Evolutionary conservation across 2,329 filamentous ascomycete genomes (phyloP), one percentile per base, ranked within the genome.

Genomic region (Fusarium goolgardi): DNA sequence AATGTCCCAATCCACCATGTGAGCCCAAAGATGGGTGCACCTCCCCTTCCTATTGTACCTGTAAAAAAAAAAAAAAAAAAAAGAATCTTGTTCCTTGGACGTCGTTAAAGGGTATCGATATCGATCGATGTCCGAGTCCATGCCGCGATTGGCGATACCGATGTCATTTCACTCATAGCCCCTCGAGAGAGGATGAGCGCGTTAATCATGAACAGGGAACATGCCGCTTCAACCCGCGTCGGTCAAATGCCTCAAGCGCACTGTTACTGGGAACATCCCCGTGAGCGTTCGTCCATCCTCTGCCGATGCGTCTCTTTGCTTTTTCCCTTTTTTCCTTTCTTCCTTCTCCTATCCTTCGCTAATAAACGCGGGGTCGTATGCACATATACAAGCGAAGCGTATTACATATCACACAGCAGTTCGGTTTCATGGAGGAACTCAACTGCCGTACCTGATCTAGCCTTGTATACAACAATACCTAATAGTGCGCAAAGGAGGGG

Each of bases 361-460:
- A 74, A 75, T 68, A 74, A 75, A 74, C 71, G 72, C 72, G 72
- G 72, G 71, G 71, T 61, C 46, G 27, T 52, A 25, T 54, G 29
- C 15, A 34, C 25, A 40, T n/a, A 34, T n/a, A 39, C n/a, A 40
- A 29, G 31, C 45, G 45, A 39, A 51, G 34, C 34, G 47, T 51
- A 40, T 40, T 51, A 29, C 47, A 39, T 39, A 25, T 51, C 23
- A 35, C 18, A 35, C 47, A 13, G 34, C 47, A 13, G 23, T 16
- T 40, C 23, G 47, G 51, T 54, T 46, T 54, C 40, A 59, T 50
- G 57, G 53, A 55, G 55, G 63, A 54, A 62, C 27, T 29, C 9
- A 29, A 29, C 57, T 62, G 52, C 57, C 49, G 57, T 43, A 55
- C 57, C 41, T 55, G 57, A 62, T 62, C 57, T 62, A 62, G 59